Evolutionary conservation across 2,329 filamentous ascomycete genomes (phyloP).

Genomic region (Fusarium floridanum): DNA sequence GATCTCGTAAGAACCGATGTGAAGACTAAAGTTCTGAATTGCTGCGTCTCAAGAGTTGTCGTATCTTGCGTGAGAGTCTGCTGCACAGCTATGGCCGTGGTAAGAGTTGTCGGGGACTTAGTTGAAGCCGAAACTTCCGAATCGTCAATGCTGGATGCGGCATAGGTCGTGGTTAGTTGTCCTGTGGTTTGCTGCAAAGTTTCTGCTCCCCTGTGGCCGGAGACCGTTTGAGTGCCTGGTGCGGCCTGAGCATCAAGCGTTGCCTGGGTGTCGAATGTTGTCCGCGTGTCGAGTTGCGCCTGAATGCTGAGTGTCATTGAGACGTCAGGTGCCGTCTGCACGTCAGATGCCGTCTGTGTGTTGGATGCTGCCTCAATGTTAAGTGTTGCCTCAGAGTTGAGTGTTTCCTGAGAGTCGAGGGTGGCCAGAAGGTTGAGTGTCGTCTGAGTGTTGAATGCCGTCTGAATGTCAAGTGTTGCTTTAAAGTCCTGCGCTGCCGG

Average conservation of each 20-base stretch:
- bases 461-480: not conserved
- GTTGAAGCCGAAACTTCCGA: constrained; percentile 12
- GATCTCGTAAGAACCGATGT: constrained; percentile 42
- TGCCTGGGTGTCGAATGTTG: not conserved
- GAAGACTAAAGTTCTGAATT: constrained; percentile 32
- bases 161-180: constrained; percentile 7
- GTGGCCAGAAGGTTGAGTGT: not conserved
- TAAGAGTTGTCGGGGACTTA: not conserved
- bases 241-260: not conserved
- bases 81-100: not conserved
- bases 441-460: not conserved
- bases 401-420: not conserved
- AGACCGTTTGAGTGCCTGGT: not conserved
- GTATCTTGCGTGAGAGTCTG: not conserved
- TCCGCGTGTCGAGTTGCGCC: not conserved
- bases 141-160: not conserved
- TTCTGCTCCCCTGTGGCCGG: not conserved
- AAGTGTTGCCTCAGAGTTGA: not conserved
- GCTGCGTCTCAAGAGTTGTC: not conserved
- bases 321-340: not conserved
- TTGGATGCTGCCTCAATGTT: not conserved
- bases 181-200: not conserved
- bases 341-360: not conserved
- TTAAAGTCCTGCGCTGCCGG: not conserved
- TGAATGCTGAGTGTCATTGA: not conserved